phyloP scores from a whole-genome alignment of 306 rosid species.

The Corylus americana region DNA sequence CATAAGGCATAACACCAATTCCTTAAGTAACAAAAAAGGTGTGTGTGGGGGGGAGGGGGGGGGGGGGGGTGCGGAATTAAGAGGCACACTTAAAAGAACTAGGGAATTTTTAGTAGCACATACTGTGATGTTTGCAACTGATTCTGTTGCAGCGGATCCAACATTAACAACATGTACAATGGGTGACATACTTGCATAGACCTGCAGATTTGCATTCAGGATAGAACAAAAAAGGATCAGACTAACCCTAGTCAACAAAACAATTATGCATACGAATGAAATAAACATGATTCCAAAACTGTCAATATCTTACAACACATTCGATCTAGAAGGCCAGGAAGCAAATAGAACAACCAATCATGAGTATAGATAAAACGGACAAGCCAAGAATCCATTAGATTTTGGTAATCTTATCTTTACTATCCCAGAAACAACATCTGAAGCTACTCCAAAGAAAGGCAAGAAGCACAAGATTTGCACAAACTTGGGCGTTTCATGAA shows the following conservation, averaged over 20 bases:
- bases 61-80: neutral
- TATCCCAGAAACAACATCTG: neutral
- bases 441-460: neutral
- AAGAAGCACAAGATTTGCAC: neutral
- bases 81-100: slow-evolving; percentile 17
- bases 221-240: slow-evolving; percentile 1
- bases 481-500: neutral
- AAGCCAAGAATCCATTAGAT: neutral
- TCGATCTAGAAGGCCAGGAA: too few relatives aligned
- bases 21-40: neutral
- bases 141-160: slow-evolving; percentile 65
- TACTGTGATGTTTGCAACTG: slow-evolving; percentile 80
- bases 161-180: slow-evolving; percentile 66
- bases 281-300: too few relatives aligned
- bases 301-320: too few relatives aligned
- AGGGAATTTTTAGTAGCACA: slow-evolving; percentile 24
- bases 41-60: neutral
- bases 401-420: neutral
- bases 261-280: too few relatives aligned
- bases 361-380: neutral
- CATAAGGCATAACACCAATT: neutral
- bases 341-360: neutral
- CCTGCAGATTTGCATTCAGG: slow-evolving; percentile 53
- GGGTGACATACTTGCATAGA: slow-evolving; percentile 91
- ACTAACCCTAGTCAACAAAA: too few relatives aligned